Evolutionary conservation across 1,284 basidiomycete species (phyloP).

Genomic region (Ceratobasidium sp.): DNA sequence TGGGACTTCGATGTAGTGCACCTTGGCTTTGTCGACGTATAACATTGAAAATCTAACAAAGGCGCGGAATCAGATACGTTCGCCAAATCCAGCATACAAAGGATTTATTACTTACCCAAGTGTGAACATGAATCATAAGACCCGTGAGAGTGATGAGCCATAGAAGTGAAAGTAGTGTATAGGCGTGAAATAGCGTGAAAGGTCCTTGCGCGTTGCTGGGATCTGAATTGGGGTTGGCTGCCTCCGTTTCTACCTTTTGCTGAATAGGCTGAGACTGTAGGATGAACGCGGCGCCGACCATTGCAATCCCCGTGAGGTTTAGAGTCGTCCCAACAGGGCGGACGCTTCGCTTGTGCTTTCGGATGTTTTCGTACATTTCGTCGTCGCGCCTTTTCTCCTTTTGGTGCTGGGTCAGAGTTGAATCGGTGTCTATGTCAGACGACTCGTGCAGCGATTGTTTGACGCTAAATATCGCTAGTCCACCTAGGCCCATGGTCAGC

Average conservation of each 20-base stretch:
- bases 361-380: slow-evolving; percentile 38
- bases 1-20: background rate
- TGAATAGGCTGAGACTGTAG: slow-evolving; percentile 21
- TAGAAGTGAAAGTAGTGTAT: slow-evolving; percentile 33
- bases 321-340: slow-evolving; percentile 37
- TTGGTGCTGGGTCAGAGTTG: background rate
- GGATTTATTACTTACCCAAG: slow-evolving; percentile 17
- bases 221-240: background rate
- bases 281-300: slow-evolving; percentile 26
- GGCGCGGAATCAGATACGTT: background rate
- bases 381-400: slow-evolving; percentile 21
- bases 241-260: background rate
- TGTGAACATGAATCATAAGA: slow-evolving; percentile 43
- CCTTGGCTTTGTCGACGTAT: slow-evolving; percentile 27
- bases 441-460: background rate
- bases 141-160: slow-evolving; percentile 41
- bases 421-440: background rate
- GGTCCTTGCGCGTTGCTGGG: background rate
- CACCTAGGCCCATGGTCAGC: slow-evolving; percentile 22
- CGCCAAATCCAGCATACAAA: background rate
- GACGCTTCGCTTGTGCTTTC: slow-evolving; percentile 30
- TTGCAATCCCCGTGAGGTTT: slow-evolving; percentile 35
- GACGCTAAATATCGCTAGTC: slow-evolving; percentile 24
- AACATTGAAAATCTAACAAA: slow-evolving; percentile 33
- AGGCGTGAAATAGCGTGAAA: slow-evolving; percentile 39